Base-by-base conservation (phyloP, 73 alveolate species). In the Effrenium voratum region DNA sequence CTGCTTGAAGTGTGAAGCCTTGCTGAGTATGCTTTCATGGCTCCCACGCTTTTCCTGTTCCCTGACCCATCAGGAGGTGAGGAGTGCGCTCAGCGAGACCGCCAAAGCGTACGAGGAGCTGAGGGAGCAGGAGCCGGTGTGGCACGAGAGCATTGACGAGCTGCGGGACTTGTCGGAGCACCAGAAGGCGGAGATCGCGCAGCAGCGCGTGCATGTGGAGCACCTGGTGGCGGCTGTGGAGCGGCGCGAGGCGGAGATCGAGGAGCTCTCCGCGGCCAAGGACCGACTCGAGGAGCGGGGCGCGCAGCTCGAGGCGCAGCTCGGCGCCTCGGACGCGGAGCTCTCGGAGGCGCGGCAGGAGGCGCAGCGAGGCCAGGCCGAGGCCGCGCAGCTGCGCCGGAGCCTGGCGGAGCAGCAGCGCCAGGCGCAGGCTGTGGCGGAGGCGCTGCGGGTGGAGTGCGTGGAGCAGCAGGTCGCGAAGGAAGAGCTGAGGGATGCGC, bases 71-170 rank as follows among this genome's bases (percentile, higher is more conserved):
- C 59, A 85, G 94, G 94, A 85, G 94, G 94, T 57, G 60, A 52
- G 72, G 81, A 85, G 94, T 43, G 57, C 36, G 19, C 81, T 85
- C 6, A 81, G 82, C 44, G 94, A 85, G 44, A 85, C 94, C 5
- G 45, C 94, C 47, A 52, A 57, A 38, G 94, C 94, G n/a, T 85
- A 57, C 44, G 94, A 85, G 60, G 93, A 50, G 28, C 60, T 85
- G 60, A 85, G 57, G 26, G 93, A 85, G 46, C 93, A 36, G 63
- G 93, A 85, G 81, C 93, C 93, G 26, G 57, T 81, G 1, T 85
- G 93, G 93, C 93, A 85, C n/a, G 93, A 85, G 63, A 57, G 93
- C 60, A 38, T 85, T 45, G 93, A 85, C 41, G 93, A 85, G 46
- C 93, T 85, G 38, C 93, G 93, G 44, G 93, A 85, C 52, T 6